These are phyloP conservation scores for Acer negundo DNA, from an alignment of 345 rosid genomes.

Conservation along the genomic window DNA sequence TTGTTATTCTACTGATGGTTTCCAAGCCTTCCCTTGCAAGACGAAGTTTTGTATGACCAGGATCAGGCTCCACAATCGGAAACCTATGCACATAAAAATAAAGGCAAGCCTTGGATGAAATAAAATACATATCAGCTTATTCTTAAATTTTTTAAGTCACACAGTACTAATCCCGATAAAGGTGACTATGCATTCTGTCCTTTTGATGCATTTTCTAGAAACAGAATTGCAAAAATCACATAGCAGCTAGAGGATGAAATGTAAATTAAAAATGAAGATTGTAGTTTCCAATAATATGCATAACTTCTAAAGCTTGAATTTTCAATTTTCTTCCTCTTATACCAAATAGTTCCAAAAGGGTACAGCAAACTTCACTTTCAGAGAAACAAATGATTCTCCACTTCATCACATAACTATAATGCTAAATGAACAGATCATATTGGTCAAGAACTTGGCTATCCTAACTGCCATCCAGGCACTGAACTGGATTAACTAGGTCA, in stretches of 20 bases:
- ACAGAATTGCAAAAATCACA: constrained; percentile 2
- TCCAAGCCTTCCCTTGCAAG: constrained; percentile 91
- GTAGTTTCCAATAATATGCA: background rate
- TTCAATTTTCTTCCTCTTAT: background rate
- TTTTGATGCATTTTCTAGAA: background rate
- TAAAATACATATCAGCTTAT: background rate
- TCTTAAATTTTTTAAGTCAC: background rate
- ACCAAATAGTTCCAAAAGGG: background rate
- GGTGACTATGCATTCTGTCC: background rate
- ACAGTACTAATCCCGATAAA: background rate
- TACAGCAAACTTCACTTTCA: background rate
- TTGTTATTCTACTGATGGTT: constrained; percentile 79
- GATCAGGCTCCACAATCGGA: constrained; percentile 96
- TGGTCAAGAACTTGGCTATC: background rate
- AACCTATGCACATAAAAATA: constrained; percentile 52
- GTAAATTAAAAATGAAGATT: background rate
- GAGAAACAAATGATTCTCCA: background rate
- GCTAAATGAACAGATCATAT: constrained; percentile 1
- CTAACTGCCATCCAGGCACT: background rate
- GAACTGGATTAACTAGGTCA: background rate
- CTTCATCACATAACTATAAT: background rate
- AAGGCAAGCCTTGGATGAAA: constrained; percentile 11
- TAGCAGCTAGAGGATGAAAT: background rate
- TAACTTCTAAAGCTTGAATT: background rate
- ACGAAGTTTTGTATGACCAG: constrained; percentile 93